These are phyloP conservation scores for Rugosomyces carneus DNA, from an alignment of 1,284 basidiomycete genomes.

Conservation along the genomic window DNA sequence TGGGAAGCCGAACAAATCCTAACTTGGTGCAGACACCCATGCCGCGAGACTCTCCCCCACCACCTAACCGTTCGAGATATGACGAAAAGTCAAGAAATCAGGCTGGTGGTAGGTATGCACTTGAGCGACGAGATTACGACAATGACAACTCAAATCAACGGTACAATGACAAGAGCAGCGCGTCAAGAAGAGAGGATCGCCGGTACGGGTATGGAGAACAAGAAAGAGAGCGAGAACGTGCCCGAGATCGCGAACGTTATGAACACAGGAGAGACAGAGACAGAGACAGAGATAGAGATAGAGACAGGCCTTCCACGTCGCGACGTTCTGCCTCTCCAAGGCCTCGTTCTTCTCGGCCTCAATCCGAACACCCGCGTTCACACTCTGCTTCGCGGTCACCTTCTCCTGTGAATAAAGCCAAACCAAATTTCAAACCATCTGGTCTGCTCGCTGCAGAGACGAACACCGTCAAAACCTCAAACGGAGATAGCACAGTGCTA, in stretches of 20 bases:
- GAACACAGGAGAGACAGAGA: slow-evolving; percentile 27
- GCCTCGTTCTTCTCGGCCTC: slow-evolving; percentile 29
- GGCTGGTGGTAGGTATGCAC: slow-evolving; percentile 5
- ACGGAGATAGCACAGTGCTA: slow-evolving; percentile 80
- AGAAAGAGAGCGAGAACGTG: slow-evolving; percentile 35
- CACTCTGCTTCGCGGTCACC: slow-evolving; percentile 33
- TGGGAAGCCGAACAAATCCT: too few relatives aligned
- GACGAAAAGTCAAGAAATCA: slow-evolving; percentile 11
- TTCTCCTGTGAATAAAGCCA: slow-evolving; percentile 48
- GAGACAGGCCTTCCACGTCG: slow-evolving; percentile 32
- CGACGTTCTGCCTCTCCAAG: slow-evolving; percentile 56
- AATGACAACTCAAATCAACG: slow-evolving; percentile 13
- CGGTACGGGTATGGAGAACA: slow-evolving; percentile 33
- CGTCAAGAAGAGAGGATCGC: slow-evolving; percentile 18
- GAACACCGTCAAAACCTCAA: slow-evolving; percentile 71
- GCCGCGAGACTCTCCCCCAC: slow-evolving; percentile 18
- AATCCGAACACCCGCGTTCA: slow-evolving; percentile 22
- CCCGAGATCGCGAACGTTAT: slow-evolving; percentile 38
- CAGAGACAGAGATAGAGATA: slow-evolving; percentile 30
- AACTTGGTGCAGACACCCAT: slow-evolving; percentile 10
- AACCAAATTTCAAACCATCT: slow-evolving; percentile 86
- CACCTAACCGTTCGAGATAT: slow-evolving; percentile 16
- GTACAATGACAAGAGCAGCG: slow-evolving; percentile 11
- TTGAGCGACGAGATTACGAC: slow-evolving; percentile 13
- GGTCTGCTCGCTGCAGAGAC: slow-evolving; percentile 94